A percentile compares a stretch with the other conserved stretches of the same genome.
Evolutionary conservation across 805 yeast genomes (phyloP).

Genomic region (Ascoidea tarda): DNA sequence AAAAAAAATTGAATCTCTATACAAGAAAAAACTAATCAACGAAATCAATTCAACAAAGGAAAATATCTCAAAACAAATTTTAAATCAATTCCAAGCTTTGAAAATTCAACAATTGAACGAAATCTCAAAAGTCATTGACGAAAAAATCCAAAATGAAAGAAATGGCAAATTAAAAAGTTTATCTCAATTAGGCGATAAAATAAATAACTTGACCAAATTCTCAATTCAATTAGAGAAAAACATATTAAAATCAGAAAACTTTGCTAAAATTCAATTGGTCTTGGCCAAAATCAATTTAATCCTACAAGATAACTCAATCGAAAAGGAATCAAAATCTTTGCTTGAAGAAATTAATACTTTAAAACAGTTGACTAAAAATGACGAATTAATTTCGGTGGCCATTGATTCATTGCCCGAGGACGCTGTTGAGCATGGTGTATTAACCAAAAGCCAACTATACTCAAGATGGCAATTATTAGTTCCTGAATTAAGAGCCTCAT

Average conservation of each 20-base stretch:
- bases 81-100: neutral
- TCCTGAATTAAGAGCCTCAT: constrained; percentile 80
- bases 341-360: too few relatives aligned
- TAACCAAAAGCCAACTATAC: constrained; percentile 65
- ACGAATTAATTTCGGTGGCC: constrained; percentile 35
- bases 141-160: neutral
- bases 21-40: too few relatives aligned
- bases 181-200: too few relatives aligned
- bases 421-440: constrained; percentile 36
- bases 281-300: too few relatives aligned
- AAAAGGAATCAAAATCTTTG: neutral
- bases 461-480: constrained; percentile 68
- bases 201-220: too few relatives aligned
- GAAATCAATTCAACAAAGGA: neutral
- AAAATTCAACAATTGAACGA: neutral
- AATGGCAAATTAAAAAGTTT: too few relatives aligned
- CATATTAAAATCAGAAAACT: neutral
- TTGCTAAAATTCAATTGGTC: too few relatives aligned
- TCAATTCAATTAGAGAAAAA: neutral
- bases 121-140: neutral
- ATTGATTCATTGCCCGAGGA: constrained; percentile 30
- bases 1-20: neutral
- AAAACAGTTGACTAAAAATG: constrained; percentile 24
- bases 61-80: neutral
- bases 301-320: too few relatives aligned